These are phyloP conservation scores for Ogataea methanolica DNA, from an alignment of 805 yeast species.

Conservation along the genomic window DNA sequence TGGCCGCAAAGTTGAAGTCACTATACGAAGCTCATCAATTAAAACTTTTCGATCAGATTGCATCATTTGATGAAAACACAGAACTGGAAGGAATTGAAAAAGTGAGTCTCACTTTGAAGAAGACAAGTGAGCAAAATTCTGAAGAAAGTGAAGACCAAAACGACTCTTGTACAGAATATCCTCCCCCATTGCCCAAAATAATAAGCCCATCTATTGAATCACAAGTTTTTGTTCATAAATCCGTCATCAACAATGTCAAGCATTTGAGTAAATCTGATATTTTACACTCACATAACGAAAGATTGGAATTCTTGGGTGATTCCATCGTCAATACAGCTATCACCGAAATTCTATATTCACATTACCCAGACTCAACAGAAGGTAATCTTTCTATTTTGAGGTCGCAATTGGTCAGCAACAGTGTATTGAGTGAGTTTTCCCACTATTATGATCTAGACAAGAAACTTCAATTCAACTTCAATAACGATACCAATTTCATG, in stretches of 20 bases:
- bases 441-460: conserved; percentile 61
- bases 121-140: neutral
- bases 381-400: conserved; percentile 76
- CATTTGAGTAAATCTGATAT: conserved; percentile 54
- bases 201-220: conserved; percentile 52
- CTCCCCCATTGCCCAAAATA: conserved; percentile 72
- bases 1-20: conserved; percentile 59
- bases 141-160: neutral
- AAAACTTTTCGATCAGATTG: conserved; percentile 51
- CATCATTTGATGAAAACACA: conserved; percentile 34
- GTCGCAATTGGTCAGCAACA: conserved; percentile 67
- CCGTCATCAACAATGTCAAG: conserved; percentile 55
- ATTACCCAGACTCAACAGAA: conserved; percentile 69
- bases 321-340: conserved; percentile 72
- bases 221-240: conserved; percentile 78
- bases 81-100: conserved; percentile 15
- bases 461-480: conserved; percentile 38
- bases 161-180: conserved; percentile 29
- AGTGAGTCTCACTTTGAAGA: conserved; percentile 10
- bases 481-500: conserved; percentile 37
- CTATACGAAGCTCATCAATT: conserved; percentile 45
- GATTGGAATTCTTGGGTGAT: conserved; percentile 89
- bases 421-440: conserved; percentile 67
- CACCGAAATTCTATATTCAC: conserved; percentile 59
- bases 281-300: conserved; percentile 69